A percentile compares a stretch with the other conserved stretches of the same genome.
phyloP scores from a whole-genome alignment of 345 rosid genomes.

The Populus pruinosa region DNA sequence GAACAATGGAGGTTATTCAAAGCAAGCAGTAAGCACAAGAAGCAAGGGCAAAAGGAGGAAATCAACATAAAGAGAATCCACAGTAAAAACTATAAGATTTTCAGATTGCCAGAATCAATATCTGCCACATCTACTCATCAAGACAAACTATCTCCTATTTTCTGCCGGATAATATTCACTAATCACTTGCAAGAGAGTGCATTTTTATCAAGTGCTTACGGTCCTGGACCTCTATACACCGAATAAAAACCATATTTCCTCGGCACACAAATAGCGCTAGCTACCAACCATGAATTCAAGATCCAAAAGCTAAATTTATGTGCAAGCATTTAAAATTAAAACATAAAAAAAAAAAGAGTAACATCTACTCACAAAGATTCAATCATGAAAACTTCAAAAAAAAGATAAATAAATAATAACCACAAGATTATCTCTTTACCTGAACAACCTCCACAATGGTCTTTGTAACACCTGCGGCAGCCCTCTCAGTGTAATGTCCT shows the following conservation, averaged over 20 bases:
- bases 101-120: not conserved
- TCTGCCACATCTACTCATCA: not conserved
- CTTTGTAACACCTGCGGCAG: constrained; percentile 35
- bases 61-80: not conserved
- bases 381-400: not conserved
- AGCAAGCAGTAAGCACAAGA: not conserved
- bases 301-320: not conserved
- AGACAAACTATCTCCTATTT: not conserved
- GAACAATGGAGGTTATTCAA: not conserved
- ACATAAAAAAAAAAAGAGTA: too few species aligned
- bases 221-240: not conserved
- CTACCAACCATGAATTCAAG: not conserved
- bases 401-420: not conserved
- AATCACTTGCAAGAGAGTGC: not conserved
- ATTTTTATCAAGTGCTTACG: not conserved
- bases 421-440: constrained; percentile 8
- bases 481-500: constrained; percentile 39
- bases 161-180: not conserved
- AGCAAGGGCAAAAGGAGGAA: not conserved
- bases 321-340: not conserved
- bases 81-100: not conserved
- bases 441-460: constrained; percentile 41
- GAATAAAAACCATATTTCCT: not conserved
- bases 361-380: not conserved
- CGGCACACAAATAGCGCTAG: not conserved